phyloP scores from a whole-genome alignment of 257 asterid genomes.

The Echium plantagineum region DNA sequence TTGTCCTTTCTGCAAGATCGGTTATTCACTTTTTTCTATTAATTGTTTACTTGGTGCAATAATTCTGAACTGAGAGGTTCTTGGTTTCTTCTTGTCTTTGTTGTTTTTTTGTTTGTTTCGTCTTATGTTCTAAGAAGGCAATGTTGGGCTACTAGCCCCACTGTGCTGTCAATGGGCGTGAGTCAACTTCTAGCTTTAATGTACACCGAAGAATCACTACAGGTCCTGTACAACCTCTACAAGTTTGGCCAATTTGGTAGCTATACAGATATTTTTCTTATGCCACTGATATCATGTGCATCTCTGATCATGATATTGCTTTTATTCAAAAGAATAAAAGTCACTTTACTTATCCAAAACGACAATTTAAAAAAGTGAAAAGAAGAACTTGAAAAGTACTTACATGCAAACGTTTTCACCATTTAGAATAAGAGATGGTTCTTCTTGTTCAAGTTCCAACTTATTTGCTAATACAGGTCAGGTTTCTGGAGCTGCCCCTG shows the following conservation, averaged over 20 bases:
- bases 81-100: conserved; percentile 93
- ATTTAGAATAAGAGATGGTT: neutral
- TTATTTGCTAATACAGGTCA: conserved; percentile 56
- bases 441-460: conserved; percentile 15
- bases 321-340: neutral
- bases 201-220: conserved; percentile 79
- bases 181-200: conserved; percentile 97
- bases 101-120: conserved; percentile 93
- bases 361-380: neutral
- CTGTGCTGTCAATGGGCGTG: conserved; percentile 99
- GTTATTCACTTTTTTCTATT: conserved; percentile 30
- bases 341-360: neutral
- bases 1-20: conserved; percentile 35
- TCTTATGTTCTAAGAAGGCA: conserved; percentile 95
- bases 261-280: conserved; percentile 22
- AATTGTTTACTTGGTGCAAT: conserved; percentile 48
- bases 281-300: conserved; percentile 10
- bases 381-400: too few relatives aligned
- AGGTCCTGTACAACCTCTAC: conserved; percentile 98
- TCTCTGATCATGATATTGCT: neutral
- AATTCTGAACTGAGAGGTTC: conserved; percentile 74
- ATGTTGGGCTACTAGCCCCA: conserved; percentile 99
- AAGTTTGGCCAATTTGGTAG: conserved; percentile 73
- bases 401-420: neutral
- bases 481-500: conserved; percentile 49